Evolutionary conservation across 441 rosid genomes (phyloP), one percentile per base, ranked within the genome.

Genomic region (Jatropha multifida): DNA sequence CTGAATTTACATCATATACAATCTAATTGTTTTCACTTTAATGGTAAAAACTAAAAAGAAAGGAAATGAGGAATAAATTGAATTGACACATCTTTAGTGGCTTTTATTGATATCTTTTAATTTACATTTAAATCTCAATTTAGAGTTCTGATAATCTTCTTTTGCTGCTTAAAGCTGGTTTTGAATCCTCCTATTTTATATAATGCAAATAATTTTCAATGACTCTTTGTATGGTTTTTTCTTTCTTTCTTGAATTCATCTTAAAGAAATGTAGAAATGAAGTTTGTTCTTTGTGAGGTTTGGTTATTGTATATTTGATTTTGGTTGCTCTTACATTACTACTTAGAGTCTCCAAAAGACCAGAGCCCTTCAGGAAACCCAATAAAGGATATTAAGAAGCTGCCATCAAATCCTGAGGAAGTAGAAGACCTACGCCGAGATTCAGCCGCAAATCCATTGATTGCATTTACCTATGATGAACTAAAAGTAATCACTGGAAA

Each of bases 341-440:
- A 14, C 49, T 59, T 63, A 91, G 97, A 89, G 74, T 88, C 95
- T 79, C 90, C 93, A n/a, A 91, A 88, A 83, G 81, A 83, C 40
- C 82, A 82, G 71, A 85, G 86, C 68, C 84, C 90, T 23, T 73
- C 84, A 14, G 78, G 55, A 14, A 86, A 69, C 72, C 68, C 84
- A 48, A 68, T 66, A 46, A 83, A 79, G 51, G 91, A 93, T 62
- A 81, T 69, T 52, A 83, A 83, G 3, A 93, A 87, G 81, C 81
- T 93, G 60, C 99, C 99, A 44, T 89, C 99, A 75, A 93, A 95
- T 77, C 95, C 99, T 3, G 81, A 90, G 85, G 99, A 95, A 89
- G 97, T 95, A 27, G 99, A 95, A 78, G 91, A 95, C 82, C 79
- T 95, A 20, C 94, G 99, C 4, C 91, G 95, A 4, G 94, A 92